phyloP scores from a whole-genome alignment of 495 filamentous ascomycete genomes.

The Podospora fimiseda region DNA sequence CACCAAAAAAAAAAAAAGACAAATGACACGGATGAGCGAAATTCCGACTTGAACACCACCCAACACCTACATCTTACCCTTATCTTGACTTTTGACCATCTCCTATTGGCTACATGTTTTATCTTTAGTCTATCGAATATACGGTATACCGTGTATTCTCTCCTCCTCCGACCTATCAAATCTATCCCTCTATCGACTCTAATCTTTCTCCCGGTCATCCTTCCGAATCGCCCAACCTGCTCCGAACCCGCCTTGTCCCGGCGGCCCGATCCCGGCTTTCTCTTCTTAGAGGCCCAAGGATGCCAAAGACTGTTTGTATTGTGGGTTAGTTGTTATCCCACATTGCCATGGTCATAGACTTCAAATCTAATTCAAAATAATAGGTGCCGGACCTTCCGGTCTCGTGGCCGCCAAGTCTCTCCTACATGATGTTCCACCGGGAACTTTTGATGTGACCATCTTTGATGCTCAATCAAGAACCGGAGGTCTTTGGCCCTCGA shows the following conservation, averaged over 20 bases:
- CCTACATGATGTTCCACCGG: conserved; percentile 50
- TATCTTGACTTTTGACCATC: no score
- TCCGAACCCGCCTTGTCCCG: conserved; percentile 6
- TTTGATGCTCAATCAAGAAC: conserved; percentile 60
- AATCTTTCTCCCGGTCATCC: neutral
- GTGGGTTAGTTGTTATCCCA: conserved; percentile 59
- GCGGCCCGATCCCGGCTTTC: conserved; percentile 8
- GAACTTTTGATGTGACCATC: conserved; percentile 58
- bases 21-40: neutral
- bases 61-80: no score
- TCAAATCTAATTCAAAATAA: neutral
- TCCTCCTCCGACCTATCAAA: no score
- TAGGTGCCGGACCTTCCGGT: conserved; percentile 75
- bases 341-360: no score
- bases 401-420: conserved; percentile 78
- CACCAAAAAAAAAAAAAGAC: neutral
- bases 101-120: no score
- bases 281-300: neutral
- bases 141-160: no score
- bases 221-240: conserved; percentile 2
- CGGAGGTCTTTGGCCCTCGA: conserved; percentile 70
- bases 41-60: neutral
- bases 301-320: conserved; percentile 58
- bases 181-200: no score
- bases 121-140: neutral